Evolutionary conservation across 2,329 filamentous ascomycete genomes (phyloP), one percentile per base, ranked within the genome.

Genomic region (Endocalyx cinctus): DNA sequence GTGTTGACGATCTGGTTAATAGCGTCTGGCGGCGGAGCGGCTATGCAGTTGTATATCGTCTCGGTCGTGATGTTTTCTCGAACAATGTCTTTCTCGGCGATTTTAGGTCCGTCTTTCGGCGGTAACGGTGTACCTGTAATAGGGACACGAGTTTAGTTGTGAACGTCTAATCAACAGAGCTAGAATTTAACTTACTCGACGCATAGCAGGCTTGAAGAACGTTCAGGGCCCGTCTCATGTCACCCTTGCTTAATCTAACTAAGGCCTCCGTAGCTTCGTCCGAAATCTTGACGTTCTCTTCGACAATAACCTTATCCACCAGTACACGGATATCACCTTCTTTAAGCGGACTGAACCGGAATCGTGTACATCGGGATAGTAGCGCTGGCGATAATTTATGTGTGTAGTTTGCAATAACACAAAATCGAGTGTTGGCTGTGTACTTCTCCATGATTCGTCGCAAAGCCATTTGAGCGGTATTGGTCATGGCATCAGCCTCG

Each of bases 401-500:
- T 18, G 92, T 92, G 63, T 98, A 98, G 65, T 98, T 98, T 50
- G 92, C 92, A 50, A 98, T 97, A 56, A 98, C 87, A 66, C 90
- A 97, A 66, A 98, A 98, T 33, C 92, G 75, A 3, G 92, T 96
- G 66, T 98, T 98, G 39, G 86, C 86, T 1, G 92, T 98, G 67
- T 98, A 98, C 66, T 95, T 95, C 58, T 98, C 92, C 92, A 98
- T 98, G 55, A 98, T 97, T 29, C 92, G 74, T 42, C 92, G 78
- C 35, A 98, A 70, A 0, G 92, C 92, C 90, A 98, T 98, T 63
- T 98, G 92, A 5, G 92, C 92, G 1, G 90, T 94, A 34, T 87
- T 84, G n/a, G 92, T 98, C 92, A 98, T 98, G 34, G 92, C 92
- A 59, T 98, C 92, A n/a, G 92, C 92, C 68, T 98, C 92, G 60